A percentile compares a stretch with the other conserved stretches of the same genome.
Evolutionary conservation across 768 basidiomycete genomes (phyloP).

Genomic region (Leccinum arenicola): DNA sequence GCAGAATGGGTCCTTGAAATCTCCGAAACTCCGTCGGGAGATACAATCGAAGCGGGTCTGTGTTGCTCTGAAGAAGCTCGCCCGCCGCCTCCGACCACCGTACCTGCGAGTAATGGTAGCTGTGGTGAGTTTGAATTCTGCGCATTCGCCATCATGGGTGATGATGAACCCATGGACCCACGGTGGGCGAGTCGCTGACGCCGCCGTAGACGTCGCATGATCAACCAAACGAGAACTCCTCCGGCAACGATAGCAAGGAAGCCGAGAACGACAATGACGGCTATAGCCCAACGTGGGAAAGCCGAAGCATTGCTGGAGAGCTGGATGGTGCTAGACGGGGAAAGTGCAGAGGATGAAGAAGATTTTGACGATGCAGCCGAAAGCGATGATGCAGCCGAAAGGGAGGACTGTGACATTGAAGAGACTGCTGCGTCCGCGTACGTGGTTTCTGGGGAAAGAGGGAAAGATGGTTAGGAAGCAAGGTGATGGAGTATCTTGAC

Average conservation of each 20-base stretch:
- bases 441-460: slow-evolving; percentile 58
- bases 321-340: slow-evolving; percentile 46
- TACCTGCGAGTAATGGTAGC: slow-evolving; percentile 46
- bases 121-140: slow-evolving; percentile 40
- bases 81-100: slow-evolving; percentile 31
- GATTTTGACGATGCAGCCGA: slow-evolving; percentile 41
- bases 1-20: slow-evolving; percentile 59
- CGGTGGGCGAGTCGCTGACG: slow-evolving; percentile 52
- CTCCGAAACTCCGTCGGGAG: slow-evolving; percentile 74
- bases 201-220: slow-evolving; percentile 65
- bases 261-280: slow-evolving; percentile 83
- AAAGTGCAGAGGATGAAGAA: slow-evolving; percentile 20
- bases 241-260: slow-evolving; percentile 76
- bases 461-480: slow-evolving; percentile 8
- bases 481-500: background rate
- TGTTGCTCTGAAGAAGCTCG: slow-evolving; percentile 33
- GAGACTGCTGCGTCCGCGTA: slow-evolving; percentile 63
- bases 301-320: slow-evolving; percentile 29
- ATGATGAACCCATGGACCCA: slow-evolving; percentile 74
- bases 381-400: slow-evolving; percentile 33
- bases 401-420: slow-evolving; percentile 44
- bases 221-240: slow-evolving; percentile 66
- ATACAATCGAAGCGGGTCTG: slow-evolving; percentile 39
- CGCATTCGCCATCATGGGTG: slow-evolving; percentile 78
- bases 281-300: slow-evolving; percentile 91